Base-by-base conservation (phyloP, 106 monocot genomes). In the Amphibolis antarctica region DNA sequence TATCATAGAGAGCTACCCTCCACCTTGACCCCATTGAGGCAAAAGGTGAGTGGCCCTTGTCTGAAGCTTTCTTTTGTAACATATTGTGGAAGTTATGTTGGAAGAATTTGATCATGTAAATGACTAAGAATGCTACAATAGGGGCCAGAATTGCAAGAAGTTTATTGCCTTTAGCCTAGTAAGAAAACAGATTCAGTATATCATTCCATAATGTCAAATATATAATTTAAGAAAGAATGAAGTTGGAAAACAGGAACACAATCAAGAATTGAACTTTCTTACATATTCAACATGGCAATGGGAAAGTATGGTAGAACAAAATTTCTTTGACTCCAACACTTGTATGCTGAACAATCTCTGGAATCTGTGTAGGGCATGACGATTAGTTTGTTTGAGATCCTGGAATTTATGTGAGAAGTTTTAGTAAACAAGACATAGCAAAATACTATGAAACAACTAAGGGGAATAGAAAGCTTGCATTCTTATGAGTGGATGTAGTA, bases 1-100 rank as follows among this genome's bases (percentile, higher is more conserved):
- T 21, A 44, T 52, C 66, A 66, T 53, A 50, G 52, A 66, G 49
- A 53, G 45, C 31, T 52, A 31, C 52, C 46, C 22, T 66, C 66
- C 66, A 66, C 19, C 66, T 66, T 50, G 49, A 29, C 49, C 66
- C 25, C 22, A 29, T 66, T 52, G 66, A 53, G 9, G 13, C 36
- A 36, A 13, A 53, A 25, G 64, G 47, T 66, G 49, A 13, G 20
- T 28, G 26, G 4, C 10, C n/a, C 19, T 29, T 53, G 29, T 52
- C 53, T 53, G 14, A 19, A 1, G 10, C 28, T 30, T 66, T 14
- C 11, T 20, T 49, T 53, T 53, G 27, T 15, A 14, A 66, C 9
- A 17, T 49, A 44, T 28, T 53, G 36, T 49, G 22, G 10, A 66
- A n/a, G 18, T 52, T 53, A 42, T 53, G 49, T 31, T 21, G 28